Conservation (phyloP, 2,329 filamentous ascomycete genomes). For the Laburnicola sp. region DNA sequence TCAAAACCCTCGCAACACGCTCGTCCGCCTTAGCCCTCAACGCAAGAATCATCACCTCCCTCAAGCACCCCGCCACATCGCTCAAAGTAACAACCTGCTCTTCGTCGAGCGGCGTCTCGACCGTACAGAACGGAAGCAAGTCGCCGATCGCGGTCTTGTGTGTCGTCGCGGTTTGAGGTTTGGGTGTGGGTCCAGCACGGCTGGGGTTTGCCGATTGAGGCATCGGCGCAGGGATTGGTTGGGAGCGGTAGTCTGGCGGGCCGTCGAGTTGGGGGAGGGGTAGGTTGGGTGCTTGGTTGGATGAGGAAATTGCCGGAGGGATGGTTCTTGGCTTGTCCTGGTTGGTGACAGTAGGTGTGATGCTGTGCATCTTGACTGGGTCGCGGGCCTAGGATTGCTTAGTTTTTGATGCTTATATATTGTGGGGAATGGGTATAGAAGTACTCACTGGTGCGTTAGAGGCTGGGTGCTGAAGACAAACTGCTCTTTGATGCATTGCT, state of each 20-base stretch:
- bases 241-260: constrained; percentile 7
- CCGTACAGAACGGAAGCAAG: constrained; percentile 39
- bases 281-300: neutral
- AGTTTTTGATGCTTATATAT: too few species aligned
- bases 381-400: too few species aligned
- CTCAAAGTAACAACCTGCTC: constrained; percentile 36
- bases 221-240: neutral
- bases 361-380: too few species aligned
- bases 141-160: constrained; percentile 18
- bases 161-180: neutral
- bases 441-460: too few species aligned
- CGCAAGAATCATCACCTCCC: constrained; percentile 36
- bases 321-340: too few species aligned
- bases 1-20: constrained; percentile 17
- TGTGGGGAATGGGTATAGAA: too few species aligned
- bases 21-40: constrained; percentile 25
- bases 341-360: too few species aligned
- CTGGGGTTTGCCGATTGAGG: neutral
- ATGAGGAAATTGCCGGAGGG: too few species aligned
- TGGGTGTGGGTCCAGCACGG: neutral
- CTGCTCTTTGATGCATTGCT: too few species aligned
- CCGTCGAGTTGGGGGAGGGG: constrained; percentile 15
- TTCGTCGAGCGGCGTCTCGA: constrained; percentile 20
- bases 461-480: too few species aligned
- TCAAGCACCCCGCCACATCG: constrained; percentile 37